Evolutionary conservation across 257 asterid species (phyloP).

Genomic region (Prunella vulgaris): DNA sequence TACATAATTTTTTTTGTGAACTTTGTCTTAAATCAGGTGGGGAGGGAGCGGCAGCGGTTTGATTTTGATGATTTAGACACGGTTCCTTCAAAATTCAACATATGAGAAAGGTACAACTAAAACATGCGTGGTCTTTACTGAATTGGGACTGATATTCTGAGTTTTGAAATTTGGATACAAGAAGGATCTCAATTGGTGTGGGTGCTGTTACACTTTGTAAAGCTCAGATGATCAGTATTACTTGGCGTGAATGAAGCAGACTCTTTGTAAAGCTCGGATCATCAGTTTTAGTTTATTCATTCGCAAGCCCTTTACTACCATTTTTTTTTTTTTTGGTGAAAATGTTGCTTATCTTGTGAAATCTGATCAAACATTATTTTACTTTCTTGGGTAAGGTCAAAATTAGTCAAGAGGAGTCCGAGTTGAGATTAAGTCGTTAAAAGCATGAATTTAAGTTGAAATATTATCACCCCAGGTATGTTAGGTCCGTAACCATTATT

Average conservation of each 20-base stretch:
- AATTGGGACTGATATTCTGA: background rate
- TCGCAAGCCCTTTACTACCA: background rate
- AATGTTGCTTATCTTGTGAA: background rate
- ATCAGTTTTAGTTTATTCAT: slow-evolving; percentile 10
- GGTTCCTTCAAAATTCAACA: slow-evolving; percentile 69
- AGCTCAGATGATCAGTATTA: background rate
- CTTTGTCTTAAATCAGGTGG: slow-evolving; percentile 43
- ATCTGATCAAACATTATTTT: background rate
- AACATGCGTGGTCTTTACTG: background rate
- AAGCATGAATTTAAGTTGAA: background rate
- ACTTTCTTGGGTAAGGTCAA: background rate
- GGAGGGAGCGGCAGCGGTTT: slow-evolving; percentile 86
- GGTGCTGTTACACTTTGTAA: background rate
- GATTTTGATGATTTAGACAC: slow-evolving; percentile 86
- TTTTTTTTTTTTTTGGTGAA: background rate
- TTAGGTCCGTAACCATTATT: too few relatives aligned
- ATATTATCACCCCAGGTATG: too few relatives aligned
- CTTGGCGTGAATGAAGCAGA: background rate
- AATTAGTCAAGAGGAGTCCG: background rate
- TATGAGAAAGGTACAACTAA: slow-evolving; percentile 34
- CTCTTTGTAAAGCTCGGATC: slow-evolving; percentile 22
- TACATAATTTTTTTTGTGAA: background rate
- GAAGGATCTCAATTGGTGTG: background rate
- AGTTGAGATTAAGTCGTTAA: background rate
- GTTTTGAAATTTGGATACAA: slow-evolving; percentile 9